These are phyloP conservation scores for Hirsutella thompsonii DNA, from an alignment of 2,329 filamentous ascomycete species.

Conservation along the genomic window DNA sequence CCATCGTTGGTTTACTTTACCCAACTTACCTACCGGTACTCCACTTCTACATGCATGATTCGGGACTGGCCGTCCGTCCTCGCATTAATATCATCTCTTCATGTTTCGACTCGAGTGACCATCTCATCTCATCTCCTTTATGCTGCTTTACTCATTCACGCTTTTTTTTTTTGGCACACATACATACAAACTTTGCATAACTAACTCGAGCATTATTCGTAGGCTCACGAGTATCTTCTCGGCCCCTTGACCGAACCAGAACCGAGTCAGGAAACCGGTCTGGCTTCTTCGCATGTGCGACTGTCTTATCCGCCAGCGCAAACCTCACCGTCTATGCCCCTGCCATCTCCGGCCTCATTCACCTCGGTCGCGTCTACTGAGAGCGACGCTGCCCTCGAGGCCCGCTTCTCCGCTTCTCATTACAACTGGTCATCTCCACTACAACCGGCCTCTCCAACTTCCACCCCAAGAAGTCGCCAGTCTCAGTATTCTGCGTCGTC, in stretches of 20 bases:
- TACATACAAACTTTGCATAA: not conserved
- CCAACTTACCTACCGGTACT: no score
- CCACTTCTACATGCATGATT: no score
- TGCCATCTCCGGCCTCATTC: not conserved
- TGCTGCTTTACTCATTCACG: not conserved
- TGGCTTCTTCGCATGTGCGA: slow-evolving; percentile 42
- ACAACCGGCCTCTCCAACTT: no score
- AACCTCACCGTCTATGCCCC: not conserved
- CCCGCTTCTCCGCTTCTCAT: no score
- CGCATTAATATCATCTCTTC: not conserved
- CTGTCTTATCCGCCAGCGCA: not conserved
- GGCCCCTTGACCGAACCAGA: slow-evolving; percentile 57
- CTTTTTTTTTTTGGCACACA: slow-evolving; percentile 2
- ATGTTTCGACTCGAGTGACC: not conserved
- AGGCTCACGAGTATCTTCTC: slow-evolving; percentile 56
- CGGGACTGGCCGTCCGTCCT: no score
- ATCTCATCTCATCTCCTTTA: not conserved
- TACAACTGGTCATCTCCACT: no score
- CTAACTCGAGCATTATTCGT: slow-evolving; percentile 1
- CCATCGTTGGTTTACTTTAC: not conserved
- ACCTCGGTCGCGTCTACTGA: not conserved
- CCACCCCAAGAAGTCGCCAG: no score
- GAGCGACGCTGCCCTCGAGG: no score
- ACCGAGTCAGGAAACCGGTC: slow-evolving; percentile 53
- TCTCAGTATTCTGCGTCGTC: no score